Base-by-base conservation (phyloP, 176 grass and related monocot genomes). In the Aegilops longissima region DNA sequence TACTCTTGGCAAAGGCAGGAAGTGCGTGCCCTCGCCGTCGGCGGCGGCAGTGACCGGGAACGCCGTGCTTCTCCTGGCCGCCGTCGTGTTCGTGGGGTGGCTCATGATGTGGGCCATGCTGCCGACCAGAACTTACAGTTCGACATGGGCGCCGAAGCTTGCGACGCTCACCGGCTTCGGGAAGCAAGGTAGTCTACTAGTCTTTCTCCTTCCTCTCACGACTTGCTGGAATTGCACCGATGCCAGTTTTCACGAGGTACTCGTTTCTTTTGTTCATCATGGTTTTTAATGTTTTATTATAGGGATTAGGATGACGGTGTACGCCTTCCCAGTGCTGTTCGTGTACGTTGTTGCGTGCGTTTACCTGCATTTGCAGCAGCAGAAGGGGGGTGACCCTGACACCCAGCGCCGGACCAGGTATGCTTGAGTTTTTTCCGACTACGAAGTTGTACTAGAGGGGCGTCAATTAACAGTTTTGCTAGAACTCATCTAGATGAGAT, bases 281-380 rank as follows among this genome's bases (percentile, higher is more conserved):
- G 1, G 2, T 4, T 56, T 79, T 11, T 23, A 3, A 24, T 49
- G 0, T 49, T 0, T 49, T 14, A 49, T 82, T 76, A 13, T 78
- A 91, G 92, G 77, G 56, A 58, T 78, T 3, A 87, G 7, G 29
- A 86, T 90, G 21, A 51, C 76, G 81, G 52, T 88, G 25, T 88
- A 65, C 29, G 76, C 80, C 4, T 94, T 92, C 7, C 93, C 93
- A 1, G 52, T 94, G n/a, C 5, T 94, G 61, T 90, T 94, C 54
- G 73, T 92, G 47, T 66, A 69, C 34, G 90, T 92, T 31, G 38
- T 88, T 5, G 93, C 90, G 16, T 90, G 93, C 82, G 8, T 87
- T 76, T 90, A 86, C 65, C 82, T 94, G 42, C 87, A 94, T 45
- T 83, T 83, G 23, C n/a, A 65, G n/a, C 29, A 64, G 67, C 35